phyloP scores from a whole-genome alignment of 257 asterid genomes.

The Salvia splendens region DNA sequence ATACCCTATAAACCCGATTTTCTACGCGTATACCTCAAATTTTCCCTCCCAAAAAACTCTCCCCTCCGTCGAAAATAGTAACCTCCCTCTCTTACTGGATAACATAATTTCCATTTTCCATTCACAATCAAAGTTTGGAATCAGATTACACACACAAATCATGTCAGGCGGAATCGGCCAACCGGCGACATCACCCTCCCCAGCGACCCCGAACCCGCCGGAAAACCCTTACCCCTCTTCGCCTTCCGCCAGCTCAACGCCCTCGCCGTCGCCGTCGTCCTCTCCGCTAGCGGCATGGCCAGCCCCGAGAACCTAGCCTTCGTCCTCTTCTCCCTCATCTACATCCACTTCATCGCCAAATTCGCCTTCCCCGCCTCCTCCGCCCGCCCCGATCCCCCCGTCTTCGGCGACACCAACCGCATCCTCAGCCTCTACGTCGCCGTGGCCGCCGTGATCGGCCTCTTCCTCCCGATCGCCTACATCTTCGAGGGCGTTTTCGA shows the following conservation, averaged over 20 bases:
- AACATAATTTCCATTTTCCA: too few relatives aligned
- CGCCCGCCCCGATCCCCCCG: slow-evolving; percentile 26
- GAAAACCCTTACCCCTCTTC: neutral
- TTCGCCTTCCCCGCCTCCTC: slow-evolving; percentile 55
- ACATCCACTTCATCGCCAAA: slow-evolving; percentile 58
- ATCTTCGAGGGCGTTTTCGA: slow-evolving; percentile 58
- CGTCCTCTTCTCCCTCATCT: slow-evolving; percentile 58
- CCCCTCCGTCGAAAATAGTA: too few relatives aligned
- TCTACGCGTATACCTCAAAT: too few relatives aligned
- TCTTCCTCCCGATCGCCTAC: slow-evolving; percentile 63
- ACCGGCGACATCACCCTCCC: too few relatives aligned
- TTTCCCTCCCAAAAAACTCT: too few relatives aligned
- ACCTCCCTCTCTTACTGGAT: too few relatives aligned
- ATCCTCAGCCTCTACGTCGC: slow-evolving; percentile 37
- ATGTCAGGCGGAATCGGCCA: too few relatives aligned
- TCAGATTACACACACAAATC: too few relatives aligned
- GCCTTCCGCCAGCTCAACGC: slow-evolving; percentile 3
- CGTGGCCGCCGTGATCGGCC: slow-evolving; percentile 50
- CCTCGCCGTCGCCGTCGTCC: slow-evolving; percentile 14
- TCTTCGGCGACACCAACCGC: slow-evolving; percentile 44
- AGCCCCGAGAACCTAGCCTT: slow-evolving; percentile 45
- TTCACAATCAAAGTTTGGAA: too few relatives aligned
- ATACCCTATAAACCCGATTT: too few relatives aligned
- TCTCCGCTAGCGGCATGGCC: slow-evolving; percentile 64
- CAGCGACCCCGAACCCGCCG: too few relatives aligned